Evolutionary conservation across 371 early-diverging fungal species (phyloP).

Genomic region (Rhizomucor pusillus): DNA sequence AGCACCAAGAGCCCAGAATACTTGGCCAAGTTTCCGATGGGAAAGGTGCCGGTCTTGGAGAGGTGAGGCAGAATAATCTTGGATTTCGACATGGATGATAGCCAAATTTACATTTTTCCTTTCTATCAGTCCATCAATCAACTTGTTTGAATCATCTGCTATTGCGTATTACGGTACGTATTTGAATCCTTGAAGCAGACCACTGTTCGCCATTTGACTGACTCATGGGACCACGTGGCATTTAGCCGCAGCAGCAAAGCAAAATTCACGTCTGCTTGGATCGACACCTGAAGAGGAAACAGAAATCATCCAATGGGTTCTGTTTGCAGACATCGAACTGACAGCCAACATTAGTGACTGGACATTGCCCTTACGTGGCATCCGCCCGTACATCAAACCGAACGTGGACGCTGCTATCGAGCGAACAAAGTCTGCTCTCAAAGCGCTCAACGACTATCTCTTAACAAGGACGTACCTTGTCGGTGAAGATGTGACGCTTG

Average conservation of each 20-base stretch:
- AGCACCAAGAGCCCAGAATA: slow-evolving; percentile 68
- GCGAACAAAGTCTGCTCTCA: slow-evolving; percentile 59
- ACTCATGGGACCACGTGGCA: too few relatives aligned
- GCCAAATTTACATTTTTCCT: background rate
- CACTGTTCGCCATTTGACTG: too few relatives aligned
- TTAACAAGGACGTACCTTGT: slow-evolving; percentile 85
- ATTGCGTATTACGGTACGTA: slow-evolving; percentile 78
- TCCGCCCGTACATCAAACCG: slow-evolving; percentile 63
- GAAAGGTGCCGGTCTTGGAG: slow-evolving; percentile 84
- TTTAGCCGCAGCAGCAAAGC: slow-evolving; percentile 59
- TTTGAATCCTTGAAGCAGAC: background rate
- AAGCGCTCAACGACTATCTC: slow-evolving; percentile 71
- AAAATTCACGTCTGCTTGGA: slow-evolving; percentile 62
- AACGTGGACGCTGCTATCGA: slow-evolving; percentile 65
- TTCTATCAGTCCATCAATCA: slow-evolving; percentile 24
- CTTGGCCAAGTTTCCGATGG: slow-evolving; percentile 80
- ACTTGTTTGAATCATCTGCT: slow-evolving; percentile 78
- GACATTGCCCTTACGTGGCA: slow-evolving; percentile 70
- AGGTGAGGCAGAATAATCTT: slow-evolving; percentile 34
- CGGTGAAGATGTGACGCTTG: slow-evolving; percentile 87
- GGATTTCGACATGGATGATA: slow-evolving; percentile 19
- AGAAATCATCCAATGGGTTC: slow-evolving; percentile 75
- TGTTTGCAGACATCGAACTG: slow-evolving; percentile 68
- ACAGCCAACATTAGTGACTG: slow-evolving; percentile 40
- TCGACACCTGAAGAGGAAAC: slow-evolving; percentile 68